Evolutionary conservation across 192 early-diverging fungal species (phyloP).

Genomic region (Coemansia sp.): DNA sequence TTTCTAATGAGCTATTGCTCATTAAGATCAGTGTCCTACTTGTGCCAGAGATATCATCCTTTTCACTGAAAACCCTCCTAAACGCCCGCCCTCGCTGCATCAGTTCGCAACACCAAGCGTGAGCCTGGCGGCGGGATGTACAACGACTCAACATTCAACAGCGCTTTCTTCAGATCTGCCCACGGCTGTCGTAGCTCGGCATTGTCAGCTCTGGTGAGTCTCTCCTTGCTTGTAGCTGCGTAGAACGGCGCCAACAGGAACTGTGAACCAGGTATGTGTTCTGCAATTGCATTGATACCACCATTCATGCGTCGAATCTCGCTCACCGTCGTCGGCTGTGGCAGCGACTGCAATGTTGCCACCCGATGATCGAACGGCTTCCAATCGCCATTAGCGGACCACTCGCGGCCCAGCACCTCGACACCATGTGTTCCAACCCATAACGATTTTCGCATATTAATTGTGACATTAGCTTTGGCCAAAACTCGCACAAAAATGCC

Average conservation of each 20-base stretch:
- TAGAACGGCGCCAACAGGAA: conserved; percentile 28
- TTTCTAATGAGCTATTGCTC: too few relatives aligned
- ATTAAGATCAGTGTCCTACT: too few relatives aligned
- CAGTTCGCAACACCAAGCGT: conserved; percentile 15
- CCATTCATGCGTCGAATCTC: conserved; percentile 13
- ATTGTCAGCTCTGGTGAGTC: conserved; percentile 2
- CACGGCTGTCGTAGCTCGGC: conserved; percentile 1
- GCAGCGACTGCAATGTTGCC: conserved; percentile 9
- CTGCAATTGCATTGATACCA: conserved; percentile 20
- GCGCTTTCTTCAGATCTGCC: conserved; percentile 7
- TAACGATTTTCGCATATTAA: conserved; percentile 20
- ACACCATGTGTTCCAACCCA: conserved; percentile 5
- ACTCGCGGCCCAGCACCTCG: conserved; percentile 4
- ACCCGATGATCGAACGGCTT: conserved; percentile 16
- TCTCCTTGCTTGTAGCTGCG: not conserved
- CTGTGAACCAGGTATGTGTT: conserved; percentile 20
- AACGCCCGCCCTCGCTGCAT: conserved; percentile 20
- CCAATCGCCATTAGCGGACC: conserved; percentile 12
- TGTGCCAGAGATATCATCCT: too few relatives aligned
- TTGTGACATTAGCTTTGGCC: conserved; percentile 8
- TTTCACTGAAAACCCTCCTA: too few relatives aligned
- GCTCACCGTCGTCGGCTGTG: conserved; percentile 11
- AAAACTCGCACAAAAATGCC: not conserved
- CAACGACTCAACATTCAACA: conserved; percentile 8
- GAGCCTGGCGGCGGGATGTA: conserved; percentile 25